Evolutionary conservation across 352 stramenopile species (phyloP).

Genomic region (Phytophthora idaei): DNA sequence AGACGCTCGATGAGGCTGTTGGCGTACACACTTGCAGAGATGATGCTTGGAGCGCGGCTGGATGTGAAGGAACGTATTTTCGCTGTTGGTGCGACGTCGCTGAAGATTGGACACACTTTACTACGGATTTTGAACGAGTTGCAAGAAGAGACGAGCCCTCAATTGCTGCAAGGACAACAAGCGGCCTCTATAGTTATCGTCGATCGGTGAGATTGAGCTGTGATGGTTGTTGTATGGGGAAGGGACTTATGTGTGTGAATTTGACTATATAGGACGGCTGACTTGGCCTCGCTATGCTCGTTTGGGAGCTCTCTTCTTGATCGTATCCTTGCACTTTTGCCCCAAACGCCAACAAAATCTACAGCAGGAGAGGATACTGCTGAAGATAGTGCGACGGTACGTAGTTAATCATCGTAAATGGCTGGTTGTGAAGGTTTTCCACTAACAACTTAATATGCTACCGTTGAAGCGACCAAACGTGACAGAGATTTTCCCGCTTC

Average conservation of each 20-base stretch:
- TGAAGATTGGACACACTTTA: slow-evolving; percentile 84
- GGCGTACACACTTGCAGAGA: slow-evolving; percentile 64
- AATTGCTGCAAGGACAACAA: slow-evolving; percentile 45
- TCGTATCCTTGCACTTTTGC: slow-evolving; percentile 64
- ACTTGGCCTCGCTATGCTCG: slow-evolving; percentile 66
- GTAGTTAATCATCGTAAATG: background rate
- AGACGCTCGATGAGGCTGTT: slow-evolving; percentile 69
- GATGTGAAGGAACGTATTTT: slow-evolving; percentile 79
- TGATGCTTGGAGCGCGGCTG: slow-evolving; percentile 51
- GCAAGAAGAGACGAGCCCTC: slow-evolving; percentile 49
- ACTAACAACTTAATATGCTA: slow-evolving; percentile 5
- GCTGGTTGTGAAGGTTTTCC: background rate
- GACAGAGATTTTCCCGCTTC: slow-evolving; percentile 72
- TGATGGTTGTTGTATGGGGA: background rate
- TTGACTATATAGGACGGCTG: slow-evolving; percentile 48
- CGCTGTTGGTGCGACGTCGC: slow-evolving; percentile 64
- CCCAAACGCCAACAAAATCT: slow-evolving; percentile 45
- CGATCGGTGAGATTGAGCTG: slow-evolving; percentile 51
- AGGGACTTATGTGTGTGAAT: background rate
- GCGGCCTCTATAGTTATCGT: slow-evolving; percentile 67
- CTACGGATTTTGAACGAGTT: slow-evolving; percentile 65
- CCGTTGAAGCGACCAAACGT: slow-evolving; percentile 54
- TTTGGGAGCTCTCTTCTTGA: slow-evolving; percentile 76
- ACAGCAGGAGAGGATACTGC: slow-evolving; percentile 19
- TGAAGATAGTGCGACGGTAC: slow-evolving; percentile 20